These are phyloP conservation scores for Lactifluus subvellereus DNA, from an alignment of 768 basidiomycete species.

Conservation along the genomic window DNA sequence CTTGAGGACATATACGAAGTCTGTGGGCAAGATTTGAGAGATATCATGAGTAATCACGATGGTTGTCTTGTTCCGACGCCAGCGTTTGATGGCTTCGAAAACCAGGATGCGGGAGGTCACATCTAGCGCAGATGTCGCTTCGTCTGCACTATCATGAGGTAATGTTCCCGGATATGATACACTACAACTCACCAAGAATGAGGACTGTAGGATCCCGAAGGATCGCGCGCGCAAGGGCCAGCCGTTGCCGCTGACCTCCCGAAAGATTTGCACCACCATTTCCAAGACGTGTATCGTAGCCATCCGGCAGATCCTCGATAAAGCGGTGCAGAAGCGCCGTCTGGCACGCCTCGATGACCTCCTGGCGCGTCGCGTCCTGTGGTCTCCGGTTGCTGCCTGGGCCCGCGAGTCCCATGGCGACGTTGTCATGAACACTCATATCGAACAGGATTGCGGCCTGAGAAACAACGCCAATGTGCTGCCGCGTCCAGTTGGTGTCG, in stretches of 20 bases:
- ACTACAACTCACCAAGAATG: slow-evolving; percentile 68
- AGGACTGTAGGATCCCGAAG: slow-evolving; percentile 83
- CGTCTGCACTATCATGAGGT: slow-evolving; percentile 42
- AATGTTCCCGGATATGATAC: not conserved
- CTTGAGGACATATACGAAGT: slow-evolving; percentile 92
- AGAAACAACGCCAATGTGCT: slow-evolving; percentile 67
- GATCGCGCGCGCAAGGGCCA: slow-evolving; percentile 84
- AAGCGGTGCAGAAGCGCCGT: slow-evolving; percentile 86
- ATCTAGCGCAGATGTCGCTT: slow-evolving; percentile 81
- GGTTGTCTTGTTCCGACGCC: slow-evolving; percentile 76
- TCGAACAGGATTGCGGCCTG: slow-evolving; percentile 82
- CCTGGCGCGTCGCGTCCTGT: slow-evolving; percentile 50
- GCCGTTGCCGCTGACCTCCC: slow-evolving; percentile 87
- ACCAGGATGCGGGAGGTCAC: slow-evolving; percentile 82
- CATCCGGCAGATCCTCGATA: slow-evolving; percentile 72
- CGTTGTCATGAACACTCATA: slow-evolving; percentile 76
- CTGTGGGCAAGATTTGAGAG: slow-evolving; percentile 62
- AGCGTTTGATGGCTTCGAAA: slow-evolving; percentile 62
- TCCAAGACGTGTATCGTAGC: slow-evolving; percentile 81
- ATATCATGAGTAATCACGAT: slow-evolving; percentile 96
- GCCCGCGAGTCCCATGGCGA: slow-evolving; percentile 69
- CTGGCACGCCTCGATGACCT: slow-evolving; percentile 79
- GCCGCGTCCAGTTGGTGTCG: slow-evolving; percentile 61
- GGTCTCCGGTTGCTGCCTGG: slow-evolving; percentile 35
- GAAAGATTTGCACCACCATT: slow-evolving; percentile 71